Evolutionary conservation across 805 yeast genomes (phyloP).

Genomic region (Hanseniaspora thailandica): DNA sequence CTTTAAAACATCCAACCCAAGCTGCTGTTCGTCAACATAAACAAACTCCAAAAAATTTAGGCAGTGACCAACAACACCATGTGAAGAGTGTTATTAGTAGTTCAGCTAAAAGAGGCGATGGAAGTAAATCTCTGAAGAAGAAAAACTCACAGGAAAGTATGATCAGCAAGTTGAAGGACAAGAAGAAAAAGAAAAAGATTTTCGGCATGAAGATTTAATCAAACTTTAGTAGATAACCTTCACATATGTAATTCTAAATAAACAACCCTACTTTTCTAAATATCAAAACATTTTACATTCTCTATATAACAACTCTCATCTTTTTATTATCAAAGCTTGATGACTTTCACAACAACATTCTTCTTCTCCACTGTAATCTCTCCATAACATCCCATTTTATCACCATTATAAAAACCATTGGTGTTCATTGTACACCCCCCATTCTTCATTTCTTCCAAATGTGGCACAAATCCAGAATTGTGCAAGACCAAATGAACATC

Average conservation of each 20-base stretch:
- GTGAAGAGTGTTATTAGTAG: neutral
- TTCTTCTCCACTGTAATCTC: neutral
- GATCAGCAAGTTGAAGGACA: neutral
- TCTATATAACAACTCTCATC: neutral
- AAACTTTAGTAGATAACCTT: neutral
- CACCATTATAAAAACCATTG: constrained; percentile 3
- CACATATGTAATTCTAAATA: neutral
- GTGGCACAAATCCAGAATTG: constrained; percentile 12
- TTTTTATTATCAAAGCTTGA: neutral
- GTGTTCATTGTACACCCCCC: constrained; percentile 1
- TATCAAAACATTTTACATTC: neutral
- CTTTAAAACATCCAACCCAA: neutral
- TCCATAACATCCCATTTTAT: neutral
- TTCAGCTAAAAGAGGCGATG: neutral
- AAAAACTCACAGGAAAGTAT: neutral
- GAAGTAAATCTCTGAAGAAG: neutral
- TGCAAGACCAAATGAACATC: neutral
- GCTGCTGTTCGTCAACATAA: neutral
- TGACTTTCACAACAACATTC: constrained; percentile 7
- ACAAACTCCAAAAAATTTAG: neutral
- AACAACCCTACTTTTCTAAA: too few species aligned
- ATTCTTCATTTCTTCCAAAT: neutral
- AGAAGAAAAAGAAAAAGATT: constrained; percentile 8
- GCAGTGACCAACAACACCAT: neutral
- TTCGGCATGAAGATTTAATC: constrained; percentile 9